Percentiles rank a stretch among this genome's conserved stretches.
Evolutionary conservation across 495 filamentous ascomycete species (phyloP).

Genomic region (Penicillium pulvis): DNA sequence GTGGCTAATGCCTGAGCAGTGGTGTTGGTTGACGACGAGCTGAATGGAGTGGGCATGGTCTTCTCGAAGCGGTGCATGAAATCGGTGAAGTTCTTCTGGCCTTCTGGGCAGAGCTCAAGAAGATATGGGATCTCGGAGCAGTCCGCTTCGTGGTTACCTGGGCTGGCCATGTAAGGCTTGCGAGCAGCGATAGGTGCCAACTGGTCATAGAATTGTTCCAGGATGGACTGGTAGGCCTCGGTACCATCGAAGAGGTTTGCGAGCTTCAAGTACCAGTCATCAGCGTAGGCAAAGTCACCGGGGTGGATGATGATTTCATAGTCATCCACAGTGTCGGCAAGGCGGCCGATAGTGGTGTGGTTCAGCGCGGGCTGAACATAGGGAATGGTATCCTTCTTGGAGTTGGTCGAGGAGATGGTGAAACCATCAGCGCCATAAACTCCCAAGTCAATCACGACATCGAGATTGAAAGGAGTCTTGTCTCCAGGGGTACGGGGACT

Average conservation of each 20-base stretch:
- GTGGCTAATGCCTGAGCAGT: slow-evolving; percentile 48
- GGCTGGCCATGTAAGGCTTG: slow-evolving; percentile 57
- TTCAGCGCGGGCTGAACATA: slow-evolving; percentile 57
- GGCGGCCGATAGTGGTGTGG: slow-evolving; percentile 60
- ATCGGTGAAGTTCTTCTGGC: slow-evolving; percentile 64
- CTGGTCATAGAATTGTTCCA: slow-evolving; percentile 58
- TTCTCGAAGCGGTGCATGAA: slow-evolving; percentile 56
- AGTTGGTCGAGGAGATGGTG: slow-evolving; percentile 44
- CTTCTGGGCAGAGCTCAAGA: slow-evolving; percentile 50
- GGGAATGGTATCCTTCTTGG: slow-evolving; percentile 56
- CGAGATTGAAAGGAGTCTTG: slow-evolving; percentile 45
- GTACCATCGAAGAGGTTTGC: slow-evolving; percentile 41
- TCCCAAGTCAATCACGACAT: slow-evolving; percentile 56
- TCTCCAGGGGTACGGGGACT: slow-evolving; percentile 55
- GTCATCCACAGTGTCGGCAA: slow-evolving; percentile 55
- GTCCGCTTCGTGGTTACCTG: slow-evolving; percentile 58
- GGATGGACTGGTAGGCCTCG: slow-evolving; percentile 53
- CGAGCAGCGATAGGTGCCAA: slow-evolving; percentile 44
- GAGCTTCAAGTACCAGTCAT: slow-evolving; percentile 49
- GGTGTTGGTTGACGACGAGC: slow-evolving; percentile 47
- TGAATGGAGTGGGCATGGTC: slow-evolving; percentile 52
- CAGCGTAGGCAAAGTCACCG: slow-evolving; percentile 56
- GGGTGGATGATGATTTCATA: slow-evolving; percentile 65
- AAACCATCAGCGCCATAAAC: slow-evolving; percentile 60
- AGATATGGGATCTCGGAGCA: slow-evolving; percentile 48